Evolutionary conservation across 768 basidiomycete species (phyloP).

Genomic region (Lyophyllum atratum): DNA sequence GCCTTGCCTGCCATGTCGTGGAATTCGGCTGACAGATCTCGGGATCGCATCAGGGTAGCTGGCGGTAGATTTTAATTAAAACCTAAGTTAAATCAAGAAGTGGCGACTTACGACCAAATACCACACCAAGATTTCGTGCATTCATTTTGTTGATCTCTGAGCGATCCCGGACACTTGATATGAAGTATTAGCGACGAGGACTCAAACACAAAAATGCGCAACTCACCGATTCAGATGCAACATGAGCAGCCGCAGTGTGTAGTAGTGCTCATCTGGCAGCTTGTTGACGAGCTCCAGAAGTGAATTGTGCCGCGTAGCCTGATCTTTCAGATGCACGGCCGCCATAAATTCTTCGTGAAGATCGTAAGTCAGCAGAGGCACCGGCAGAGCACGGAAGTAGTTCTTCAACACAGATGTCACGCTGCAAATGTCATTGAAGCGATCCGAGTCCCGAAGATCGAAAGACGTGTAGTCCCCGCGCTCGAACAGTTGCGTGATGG

Average conservation of each 20-base stretch:
- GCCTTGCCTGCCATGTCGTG: slow-evolving; percentile 98
- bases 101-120: slow-evolving; percentile 88
- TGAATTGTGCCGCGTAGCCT: slow-evolving; percentile 54
- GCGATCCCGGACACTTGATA: slow-evolving; percentile 58
- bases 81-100: not conserved
- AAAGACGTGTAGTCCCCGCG: slow-evolving; percentile 88
- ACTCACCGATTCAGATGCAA: slow-evolving; percentile 83
- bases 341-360: slow-evolving; percentile 89
- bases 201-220: not conserved
- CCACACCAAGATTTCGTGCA: slow-evolving; percentile 92
- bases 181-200: slow-evolving; percentile 9
- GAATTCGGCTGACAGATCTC: slow-evolving; percentile 86
- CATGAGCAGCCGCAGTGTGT: slow-evolving; percentile 81
- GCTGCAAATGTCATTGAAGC: slow-evolving; percentile 97
- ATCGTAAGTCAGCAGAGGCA: slow-evolving; percentile 87
- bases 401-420: slow-evolving; percentile 96
- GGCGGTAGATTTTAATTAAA: slow-evolving; percentile 15
- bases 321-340: slow-evolving; percentile 71
- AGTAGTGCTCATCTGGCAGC: slow-evolving; percentile 86
- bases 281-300: slow-evolving; percentile 71
- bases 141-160: slow-evolving; percentile 88
- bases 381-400: slow-evolving; percentile 91
- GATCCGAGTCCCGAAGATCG: slow-evolving; percentile 82
- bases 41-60: slow-evolving; percentile 95
- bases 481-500: slow-evolving; percentile 93